Conservation (phyloP, 352 stramenopile species). For the Thalassiosira mediterranea region DNA sequence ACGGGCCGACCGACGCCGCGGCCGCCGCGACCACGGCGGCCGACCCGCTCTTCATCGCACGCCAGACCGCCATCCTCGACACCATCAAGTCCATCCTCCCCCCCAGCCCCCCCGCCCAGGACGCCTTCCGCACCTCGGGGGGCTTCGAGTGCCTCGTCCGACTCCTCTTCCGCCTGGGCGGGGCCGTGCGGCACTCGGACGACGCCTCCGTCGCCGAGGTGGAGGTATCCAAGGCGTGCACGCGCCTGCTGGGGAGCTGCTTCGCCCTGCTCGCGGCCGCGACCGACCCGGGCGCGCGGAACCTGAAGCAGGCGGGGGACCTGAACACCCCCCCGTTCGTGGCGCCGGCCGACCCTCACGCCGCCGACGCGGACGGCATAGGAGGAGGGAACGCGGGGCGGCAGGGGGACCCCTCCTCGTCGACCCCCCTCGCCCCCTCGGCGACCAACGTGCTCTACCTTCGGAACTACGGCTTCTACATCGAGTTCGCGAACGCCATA, state of each 20-base stretch:
- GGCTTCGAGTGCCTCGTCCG: conserved; percentile 73
- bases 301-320: conserved; percentile 40
- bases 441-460: conserved; percentile 53
- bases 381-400: neutral
- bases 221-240: conserved; percentile 26
- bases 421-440: conserved; percentile 17
- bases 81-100: conserved; percentile 69
- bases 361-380: neutral
- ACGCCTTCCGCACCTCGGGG: conserved; percentile 67
- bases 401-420: conserved; percentile 1
- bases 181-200: conserved; percentile 25
- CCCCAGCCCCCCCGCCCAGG: conserved; percentile 58
- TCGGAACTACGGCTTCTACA: conserved; percentile 63
- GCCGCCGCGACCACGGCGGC: conserved; percentile 18
- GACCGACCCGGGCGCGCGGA: conserved; percentile 58
- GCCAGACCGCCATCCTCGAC: conserved; percentile 52
- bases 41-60: conserved; percentile 45
- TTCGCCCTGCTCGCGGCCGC: conserved; percentile 65
- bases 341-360: conserved; percentile 10
- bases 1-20: conserved; percentile 2
- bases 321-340: conserved; percentile 35
- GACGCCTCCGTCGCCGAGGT: conserved; percentile 13
- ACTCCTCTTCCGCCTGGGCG: conserved; percentile 64
- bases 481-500: conserved; percentile 72
- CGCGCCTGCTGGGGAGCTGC: conserved; percentile 59